Conservation (phyloP, 2,329 filamentous ascomycete species). For the Hymenoscyphus linearis region DNA sequence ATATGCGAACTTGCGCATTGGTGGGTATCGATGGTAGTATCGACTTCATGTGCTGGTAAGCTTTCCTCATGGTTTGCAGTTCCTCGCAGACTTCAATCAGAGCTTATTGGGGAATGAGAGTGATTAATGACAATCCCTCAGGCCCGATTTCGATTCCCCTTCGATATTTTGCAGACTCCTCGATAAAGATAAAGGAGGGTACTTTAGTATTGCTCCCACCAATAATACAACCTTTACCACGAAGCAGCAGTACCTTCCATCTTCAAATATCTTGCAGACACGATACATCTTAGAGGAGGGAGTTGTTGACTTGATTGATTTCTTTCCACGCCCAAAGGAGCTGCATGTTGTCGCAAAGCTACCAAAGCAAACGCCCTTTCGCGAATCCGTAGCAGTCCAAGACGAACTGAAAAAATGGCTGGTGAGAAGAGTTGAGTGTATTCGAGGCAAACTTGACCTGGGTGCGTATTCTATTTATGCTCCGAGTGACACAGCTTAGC, state of each 20-base stretch:
- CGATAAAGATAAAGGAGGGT: slow-evolving; percentile 69
- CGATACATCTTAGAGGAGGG: slow-evolving; percentile 73
- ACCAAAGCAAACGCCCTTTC: slow-evolving; percentile 46
- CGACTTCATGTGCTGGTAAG: slow-evolving; percentile 73
- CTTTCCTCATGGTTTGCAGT: neutral
- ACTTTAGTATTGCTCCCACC: slow-evolving; percentile 62
- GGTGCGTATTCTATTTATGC: slow-evolving; percentile 34
- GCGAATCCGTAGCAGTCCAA: slow-evolving; percentile 48
- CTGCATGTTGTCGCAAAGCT: slow-evolving; percentile 45
- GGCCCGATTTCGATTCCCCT: slow-evolving; percentile 75
- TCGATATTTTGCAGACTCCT: slow-evolving; percentile 69
- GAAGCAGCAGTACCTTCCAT: slow-evolving; percentile 73
- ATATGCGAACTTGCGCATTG: slow-evolving; percentile 74
- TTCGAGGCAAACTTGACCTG: slow-evolving; percentile 60
- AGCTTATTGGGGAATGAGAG: neutral
- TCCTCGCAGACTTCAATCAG: neutral
- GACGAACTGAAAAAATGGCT: slow-evolving; percentile 66
- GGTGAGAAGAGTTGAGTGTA: slow-evolving; percentile 66
- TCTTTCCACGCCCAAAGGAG: slow-evolving; percentile 66
- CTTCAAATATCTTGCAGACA: slow-evolving; percentile 70
- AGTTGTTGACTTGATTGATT: slow-evolving; percentile 68
- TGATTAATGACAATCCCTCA: slow-evolving; percentile 27
- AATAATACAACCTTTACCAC: slow-evolving; percentile 52
- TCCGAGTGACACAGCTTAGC: no score
- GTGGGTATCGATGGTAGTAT: slow-evolving; percentile 68